phyloP scores from a whole-genome alignment of 495 filamentous ascomycete species.

The Penicillium desertorum region DNA sequence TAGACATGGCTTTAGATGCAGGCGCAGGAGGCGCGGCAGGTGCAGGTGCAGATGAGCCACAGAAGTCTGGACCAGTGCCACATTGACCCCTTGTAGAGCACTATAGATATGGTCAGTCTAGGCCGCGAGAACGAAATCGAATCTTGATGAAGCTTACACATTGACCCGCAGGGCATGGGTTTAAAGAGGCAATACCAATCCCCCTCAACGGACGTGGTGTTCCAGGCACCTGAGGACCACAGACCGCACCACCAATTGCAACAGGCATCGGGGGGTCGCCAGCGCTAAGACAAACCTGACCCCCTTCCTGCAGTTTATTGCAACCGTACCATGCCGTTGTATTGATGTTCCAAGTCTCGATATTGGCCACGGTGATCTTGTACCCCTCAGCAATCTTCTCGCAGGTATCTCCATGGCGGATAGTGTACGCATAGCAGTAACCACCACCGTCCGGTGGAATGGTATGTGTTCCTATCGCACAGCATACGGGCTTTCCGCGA shows the following conservation, averaged over 20 bases:
- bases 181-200: slow-evolving; percentile 10
- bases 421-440: not conserved
- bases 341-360: slow-evolving; percentile 17
- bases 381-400: slow-evolving; percentile 9
- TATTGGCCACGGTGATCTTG: slow-evolving; percentile 8
- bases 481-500: not conserved
- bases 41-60: not conserved
- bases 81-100: slow-evolving; percentile 12
- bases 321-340: slow-evolving; percentile 21
- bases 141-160: slow-evolving; percentile 14
- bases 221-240: slow-evolving; percentile 25
- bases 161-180: slow-evolving; percentile 18
- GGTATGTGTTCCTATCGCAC: not conserved
- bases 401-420: not conserved
- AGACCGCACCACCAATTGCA: slow-evolving; percentile 14
- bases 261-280: slow-evolving; percentile 22
- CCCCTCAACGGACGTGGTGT: slow-evolving; percentile 12
- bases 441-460: not conserved
- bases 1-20: slow-evolving; percentile 2
- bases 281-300: slow-evolving; percentile 15
- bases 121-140: not conserved
- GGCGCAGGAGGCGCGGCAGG: no score
- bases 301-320: slow-evolving; percentile 7
- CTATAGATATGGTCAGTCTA: slow-evolving; percentile 1
- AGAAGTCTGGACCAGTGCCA: slow-evolving; percentile 14